phyloP scores from a whole-genome alignment of 1,284 basidiomycete species.

The Omphalotus olearius region DNA sequence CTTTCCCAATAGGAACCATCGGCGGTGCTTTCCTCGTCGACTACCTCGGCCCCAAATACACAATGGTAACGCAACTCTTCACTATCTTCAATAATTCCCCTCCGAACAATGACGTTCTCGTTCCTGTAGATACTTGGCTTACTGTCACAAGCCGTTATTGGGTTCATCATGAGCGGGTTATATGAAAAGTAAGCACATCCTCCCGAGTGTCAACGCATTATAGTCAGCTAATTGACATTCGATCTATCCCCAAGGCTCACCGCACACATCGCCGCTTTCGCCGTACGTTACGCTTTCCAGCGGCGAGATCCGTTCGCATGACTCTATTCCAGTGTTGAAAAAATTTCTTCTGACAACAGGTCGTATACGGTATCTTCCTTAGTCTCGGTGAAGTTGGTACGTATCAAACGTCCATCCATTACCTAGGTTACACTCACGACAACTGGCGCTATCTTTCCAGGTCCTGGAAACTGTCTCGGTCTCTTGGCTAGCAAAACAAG shows the following conservation, averaged over 20 bases:
- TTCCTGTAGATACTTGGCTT: conserved; percentile 59
- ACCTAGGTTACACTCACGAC: conserved; percentile 48
- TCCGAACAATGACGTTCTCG: neutral
- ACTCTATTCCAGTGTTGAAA: too few species aligned
- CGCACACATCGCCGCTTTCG: conserved; percentile 72
- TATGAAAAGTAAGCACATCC: neutral
- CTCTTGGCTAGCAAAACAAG: conserved; percentile 79
- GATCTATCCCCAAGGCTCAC: conserved; percentile 30
- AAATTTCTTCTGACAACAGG: too few species aligned
- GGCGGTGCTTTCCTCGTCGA: conserved; percentile 79
- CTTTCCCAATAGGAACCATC: conserved; percentile 63
- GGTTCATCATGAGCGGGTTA: conserved; percentile 83
- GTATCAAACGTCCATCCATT: neutral
- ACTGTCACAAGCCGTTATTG: conserved; percentile 64
- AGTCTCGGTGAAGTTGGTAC: conserved; percentile 69
- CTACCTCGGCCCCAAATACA: conserved; percentile 69
- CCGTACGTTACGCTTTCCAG: conserved; percentile 35
- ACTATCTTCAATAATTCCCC: conserved; percentile 2
- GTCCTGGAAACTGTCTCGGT: conserved; percentile 78
- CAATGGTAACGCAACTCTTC: conserved; percentile 48
- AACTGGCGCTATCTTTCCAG: conserved; percentile 46
- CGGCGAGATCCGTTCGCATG: too few species aligned
- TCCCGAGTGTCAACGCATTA: too few species aligned
- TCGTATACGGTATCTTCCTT: conserved; percentile 85
- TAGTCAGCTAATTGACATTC: too few species aligned